Evolutionary conservation across 208 protist genomes (phyloP), one percentile per base, ranked within the genome.

Genomic region (Perkinsela sp.): DNA sequence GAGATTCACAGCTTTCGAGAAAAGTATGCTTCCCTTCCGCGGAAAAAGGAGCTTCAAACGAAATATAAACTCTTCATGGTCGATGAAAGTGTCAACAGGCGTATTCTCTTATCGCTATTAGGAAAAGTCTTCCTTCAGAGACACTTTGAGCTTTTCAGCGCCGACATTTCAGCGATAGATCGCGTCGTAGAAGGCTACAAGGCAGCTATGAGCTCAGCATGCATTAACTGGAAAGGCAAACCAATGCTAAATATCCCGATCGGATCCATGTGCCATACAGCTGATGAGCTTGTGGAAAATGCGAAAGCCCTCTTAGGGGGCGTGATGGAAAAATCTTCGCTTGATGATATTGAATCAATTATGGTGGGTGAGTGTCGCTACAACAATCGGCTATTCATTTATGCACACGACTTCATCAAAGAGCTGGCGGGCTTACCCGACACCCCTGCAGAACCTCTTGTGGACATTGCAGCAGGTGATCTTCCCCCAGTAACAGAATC

Each of bases 191-290:
- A 6, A 57, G 40, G 22, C 22, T 57, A n/a, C 22, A 6, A 57
- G 22, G 22, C 6, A 22, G 40, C 40, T 6, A 57, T 57, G 40
- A 6, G 22, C 13, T 57, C 40, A 57, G 22, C 22, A 6, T 57
- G 40, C 40, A 57, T 57, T 57, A 57, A 57, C 40, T 57, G 40
- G 40, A 57, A 57, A 57, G 40, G 40, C 22, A 57, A 57, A 22
- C 6, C 22, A 57, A 57, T 57, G 40, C 40, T n/a, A 6, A 57
- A 57, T 22, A 57, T 57, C 22, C 40, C 6, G 40, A 57, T 57
- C 6, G 40, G 40, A 6, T 57, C 40, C 13, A 57, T 57, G 40
- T n/a, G 6, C 13, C 40, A 57, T 22, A 57, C 13, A 6, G 40
- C 40, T 22, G 40, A 57, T 57, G 40, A 57, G 40, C 40, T 57